These are phyloP conservation scores for Dioscorea dumetorum DNA, from an alignment of 106 monocot species.

Conservation along the genomic window DNA sequence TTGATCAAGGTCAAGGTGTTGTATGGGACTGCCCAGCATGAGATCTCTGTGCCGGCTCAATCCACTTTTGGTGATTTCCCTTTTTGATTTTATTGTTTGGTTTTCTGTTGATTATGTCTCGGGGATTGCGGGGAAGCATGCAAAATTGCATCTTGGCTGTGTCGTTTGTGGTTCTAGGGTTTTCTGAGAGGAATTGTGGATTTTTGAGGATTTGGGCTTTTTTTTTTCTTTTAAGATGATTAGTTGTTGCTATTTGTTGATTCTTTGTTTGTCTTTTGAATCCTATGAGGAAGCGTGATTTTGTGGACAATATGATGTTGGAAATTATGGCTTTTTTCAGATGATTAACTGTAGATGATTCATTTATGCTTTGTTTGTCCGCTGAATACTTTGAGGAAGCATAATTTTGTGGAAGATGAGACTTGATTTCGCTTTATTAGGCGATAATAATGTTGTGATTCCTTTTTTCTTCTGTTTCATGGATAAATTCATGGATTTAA, in stretches of 20 bases:
- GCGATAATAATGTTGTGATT: neutral
- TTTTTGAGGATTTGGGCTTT: neutral
- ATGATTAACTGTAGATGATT: neutral
- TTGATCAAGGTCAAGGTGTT: conserved; percentile 66
- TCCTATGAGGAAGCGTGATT: neutral
- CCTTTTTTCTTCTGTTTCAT: neutral
- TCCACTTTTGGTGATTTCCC: conserved; percentile 69
- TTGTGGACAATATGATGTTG: neutral
- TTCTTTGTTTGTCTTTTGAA: neutral
- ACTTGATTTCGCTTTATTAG: neutral
- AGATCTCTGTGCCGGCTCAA: conserved; percentile 64
- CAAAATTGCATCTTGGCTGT: neutral
- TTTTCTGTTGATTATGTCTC: neutral
- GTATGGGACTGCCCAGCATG: conserved; percentile 48
- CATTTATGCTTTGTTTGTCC: neutral
- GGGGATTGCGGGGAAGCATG: neutral
- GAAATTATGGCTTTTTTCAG: neutral
- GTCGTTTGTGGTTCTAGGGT: neutral
- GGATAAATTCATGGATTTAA: neutral
- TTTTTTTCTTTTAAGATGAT: neutral
- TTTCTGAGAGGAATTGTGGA: neutral
- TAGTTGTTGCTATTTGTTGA: neutral
- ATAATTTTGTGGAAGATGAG: neutral
- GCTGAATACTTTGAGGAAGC: neutral
- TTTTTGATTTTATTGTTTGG: neutral